Percentiles rank a stretch among this genome's conserved stretches.
phyloP scores from a whole-genome alignment of 805 yeast genomes.

The Hanseniaspora occidentalis region DNA sequence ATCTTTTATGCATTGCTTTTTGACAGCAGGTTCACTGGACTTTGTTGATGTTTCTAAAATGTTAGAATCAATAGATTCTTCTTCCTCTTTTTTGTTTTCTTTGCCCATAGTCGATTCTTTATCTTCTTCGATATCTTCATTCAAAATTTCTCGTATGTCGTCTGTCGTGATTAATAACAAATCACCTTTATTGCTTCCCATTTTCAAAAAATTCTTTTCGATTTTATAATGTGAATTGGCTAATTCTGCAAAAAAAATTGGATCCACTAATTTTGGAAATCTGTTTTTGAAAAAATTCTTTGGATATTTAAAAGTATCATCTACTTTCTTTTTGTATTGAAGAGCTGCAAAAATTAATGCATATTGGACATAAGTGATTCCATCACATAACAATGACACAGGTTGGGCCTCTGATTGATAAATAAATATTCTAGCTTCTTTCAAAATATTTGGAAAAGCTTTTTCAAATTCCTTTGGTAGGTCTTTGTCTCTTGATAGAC shows the following conservation, averaged over 20 bases:
- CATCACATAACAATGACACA: conserved; percentile 23
- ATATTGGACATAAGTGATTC: conserved; percentile 19
- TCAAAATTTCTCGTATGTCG: conserved; percentile 9
- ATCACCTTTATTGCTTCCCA: conserved; percentile 24
- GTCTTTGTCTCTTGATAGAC: conserved; percentile 20
- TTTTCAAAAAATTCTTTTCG: conserved; percentile 23
- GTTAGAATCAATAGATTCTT: too few species aligned
- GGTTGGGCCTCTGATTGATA: conserved; percentile 27
- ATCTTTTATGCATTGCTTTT: background rate
- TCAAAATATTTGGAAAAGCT: conserved; percentile 21
- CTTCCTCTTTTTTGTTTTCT: background rate
- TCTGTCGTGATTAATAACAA: conserved; percentile 15
- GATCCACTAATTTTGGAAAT: conserved; percentile 14
- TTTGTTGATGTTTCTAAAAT: background rate
- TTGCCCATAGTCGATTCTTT: conserved; percentile 1
- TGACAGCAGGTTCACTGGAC: background rate
- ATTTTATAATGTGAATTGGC: conserved; percentile 19
- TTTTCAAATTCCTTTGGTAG: conserved; percentile 16
- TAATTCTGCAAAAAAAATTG: conserved; percentile 15
- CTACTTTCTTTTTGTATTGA: conserved; percentile 18
- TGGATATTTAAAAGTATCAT: conserved; percentile 19
- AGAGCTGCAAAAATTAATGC: conserved; percentile 21
- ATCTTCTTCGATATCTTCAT: background rate
- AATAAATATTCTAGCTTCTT: conserved; percentile 23
- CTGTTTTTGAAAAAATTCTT: conserved; percentile 19